These are phyloP conservation scores for Penicillium sp. DNA, from an alignment of 2,329 filamentous ascomycete genomes.

Conservation along the genomic window DNA sequence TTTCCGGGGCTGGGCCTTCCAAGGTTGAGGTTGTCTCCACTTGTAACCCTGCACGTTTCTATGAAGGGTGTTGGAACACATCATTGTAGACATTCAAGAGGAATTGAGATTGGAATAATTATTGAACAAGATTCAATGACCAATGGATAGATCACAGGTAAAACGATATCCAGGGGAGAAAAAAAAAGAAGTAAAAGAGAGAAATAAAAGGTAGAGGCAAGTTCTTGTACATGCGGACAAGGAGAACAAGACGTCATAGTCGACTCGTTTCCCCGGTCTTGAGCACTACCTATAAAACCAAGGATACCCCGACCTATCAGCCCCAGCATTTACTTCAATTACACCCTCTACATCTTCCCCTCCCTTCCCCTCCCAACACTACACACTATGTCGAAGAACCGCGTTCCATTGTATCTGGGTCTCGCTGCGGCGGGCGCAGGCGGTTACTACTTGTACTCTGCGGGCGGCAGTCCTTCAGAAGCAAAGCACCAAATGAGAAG, in stretches of 20 bases:
- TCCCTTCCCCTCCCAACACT: not conserved
- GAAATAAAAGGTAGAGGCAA: not conserved
- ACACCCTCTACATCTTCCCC: not conserved
- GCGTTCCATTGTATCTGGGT: slow-evolving; percentile 43
- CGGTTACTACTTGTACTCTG: slow-evolving; percentile 88
- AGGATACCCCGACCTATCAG: not conserved
- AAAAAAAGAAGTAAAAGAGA: not conserved
- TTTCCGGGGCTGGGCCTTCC: slow-evolving; percentile 3
- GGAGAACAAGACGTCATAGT: slow-evolving; percentile 20
- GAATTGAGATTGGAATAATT: not conserved
- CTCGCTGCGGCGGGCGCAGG: slow-evolving; percentile 63
- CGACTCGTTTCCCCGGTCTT: slow-evolving; percentile 1
- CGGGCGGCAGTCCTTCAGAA: slow-evolving; percentile 74
- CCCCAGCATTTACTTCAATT: not conserved
- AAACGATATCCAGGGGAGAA: too few relatives aligned
- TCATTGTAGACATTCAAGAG: not conserved
- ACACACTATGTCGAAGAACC: slow-evolving; percentile 35
- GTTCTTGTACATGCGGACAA: not conserved
- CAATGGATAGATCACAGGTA: not conserved
- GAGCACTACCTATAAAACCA: slow-evolving; percentile 8
- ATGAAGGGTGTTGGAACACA: not conserved
- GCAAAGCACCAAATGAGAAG: slow-evolving; percentile 87
- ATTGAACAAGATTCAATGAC: not conserved
- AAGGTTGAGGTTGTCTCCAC: not conserved
- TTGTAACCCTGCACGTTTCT: not conserved